Evolutionary conservation across 805 yeast species (phyloP).

Genomic region (Saturnispora diversa): DNA sequence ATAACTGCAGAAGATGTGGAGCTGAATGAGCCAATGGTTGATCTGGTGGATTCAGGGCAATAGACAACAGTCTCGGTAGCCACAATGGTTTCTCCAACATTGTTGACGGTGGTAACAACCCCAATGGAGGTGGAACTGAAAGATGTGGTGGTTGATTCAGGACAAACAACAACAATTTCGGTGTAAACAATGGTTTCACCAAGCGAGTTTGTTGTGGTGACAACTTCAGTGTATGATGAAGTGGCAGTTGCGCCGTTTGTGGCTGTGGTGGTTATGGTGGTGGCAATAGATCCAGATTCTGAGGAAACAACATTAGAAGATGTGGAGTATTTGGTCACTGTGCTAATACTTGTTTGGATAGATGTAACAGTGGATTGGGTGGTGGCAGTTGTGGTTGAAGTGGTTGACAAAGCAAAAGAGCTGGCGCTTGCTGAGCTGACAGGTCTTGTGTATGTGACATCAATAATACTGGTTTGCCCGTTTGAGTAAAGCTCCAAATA

Average conservation of each 20-base stretch:
- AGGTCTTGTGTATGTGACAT: too few relatives aligned
- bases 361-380: background rate
- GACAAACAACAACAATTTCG: background rate
- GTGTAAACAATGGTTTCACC: background rate
- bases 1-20: too few relatives aligned
- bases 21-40: too few relatives aligned
- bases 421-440: background rate
- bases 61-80: background rate
- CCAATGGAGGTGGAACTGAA: background rate
- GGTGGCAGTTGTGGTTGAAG: background rate
- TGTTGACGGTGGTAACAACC: background rate
- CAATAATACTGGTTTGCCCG: background rate
- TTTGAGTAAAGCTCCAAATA: background rate
- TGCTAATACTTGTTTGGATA: background rate
- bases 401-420: too few relatives aligned
- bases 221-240: background rate
- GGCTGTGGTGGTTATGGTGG: background rate
- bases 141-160: background rate
- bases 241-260: too few relatives aligned
- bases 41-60: conserved; percentile 2
- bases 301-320: background rate
- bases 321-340: background rate
- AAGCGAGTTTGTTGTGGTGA: background rate
- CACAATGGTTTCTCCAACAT: background rate
- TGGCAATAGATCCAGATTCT: too few relatives aligned